Percentiles rank a stretch among this genome's conserved stretches.
These are phyloP conservation scores for Aspergillus egyptiacus DNA, from an alignment of 495 filamentous ascomycete genomes.

Conservation along the genomic window DNA sequence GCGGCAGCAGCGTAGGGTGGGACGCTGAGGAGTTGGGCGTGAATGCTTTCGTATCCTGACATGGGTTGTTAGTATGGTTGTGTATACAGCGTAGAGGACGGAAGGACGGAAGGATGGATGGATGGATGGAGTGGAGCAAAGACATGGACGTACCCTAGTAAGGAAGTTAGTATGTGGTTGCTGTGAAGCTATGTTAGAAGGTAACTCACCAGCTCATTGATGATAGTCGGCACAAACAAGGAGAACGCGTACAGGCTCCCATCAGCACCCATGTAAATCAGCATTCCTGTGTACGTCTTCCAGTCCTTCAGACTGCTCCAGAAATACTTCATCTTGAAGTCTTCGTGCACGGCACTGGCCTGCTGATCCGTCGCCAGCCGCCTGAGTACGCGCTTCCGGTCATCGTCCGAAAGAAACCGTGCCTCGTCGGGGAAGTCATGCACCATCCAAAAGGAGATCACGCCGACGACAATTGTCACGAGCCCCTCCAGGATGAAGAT, in stretches of 20 bases:
- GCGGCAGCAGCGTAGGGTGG: conserved; percentile 86
- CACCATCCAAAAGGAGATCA: conserved; percentile 77
- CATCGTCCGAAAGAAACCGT: conserved; percentile 63
- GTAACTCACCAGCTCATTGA: conserved; percentile 48
- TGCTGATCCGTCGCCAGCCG: conserved; percentile 73
- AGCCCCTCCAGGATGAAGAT: conserved; percentile 63
- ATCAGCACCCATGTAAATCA: conserved; percentile 72
- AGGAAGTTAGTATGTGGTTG: background rate
- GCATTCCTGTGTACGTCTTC: conserved; percentile 76
- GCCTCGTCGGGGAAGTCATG: conserved; percentile 86
- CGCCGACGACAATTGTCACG: conserved; percentile 57
- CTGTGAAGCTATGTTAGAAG: background rate
- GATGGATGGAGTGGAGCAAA: no score
- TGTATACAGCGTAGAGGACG: background rate
- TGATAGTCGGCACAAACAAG: conserved; percentile 84
- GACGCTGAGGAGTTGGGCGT: conserved; percentile 75
- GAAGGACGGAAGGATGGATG: no score
- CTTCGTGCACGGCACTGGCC: conserved; percentile 69
- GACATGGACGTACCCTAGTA: conserved; percentile 4
- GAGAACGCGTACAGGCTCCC: conserved; percentile 81
- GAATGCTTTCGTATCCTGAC: conserved; percentile 60
- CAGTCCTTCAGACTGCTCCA: conserved; percentile 74
- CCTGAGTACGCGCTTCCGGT: conserved; percentile 67
- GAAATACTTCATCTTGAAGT: conserved; percentile 70
- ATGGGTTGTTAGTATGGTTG: background rate